phyloP scores from a whole-genome alignment of 345 rosid species.

The Rhizophora apiculata region DNA sequence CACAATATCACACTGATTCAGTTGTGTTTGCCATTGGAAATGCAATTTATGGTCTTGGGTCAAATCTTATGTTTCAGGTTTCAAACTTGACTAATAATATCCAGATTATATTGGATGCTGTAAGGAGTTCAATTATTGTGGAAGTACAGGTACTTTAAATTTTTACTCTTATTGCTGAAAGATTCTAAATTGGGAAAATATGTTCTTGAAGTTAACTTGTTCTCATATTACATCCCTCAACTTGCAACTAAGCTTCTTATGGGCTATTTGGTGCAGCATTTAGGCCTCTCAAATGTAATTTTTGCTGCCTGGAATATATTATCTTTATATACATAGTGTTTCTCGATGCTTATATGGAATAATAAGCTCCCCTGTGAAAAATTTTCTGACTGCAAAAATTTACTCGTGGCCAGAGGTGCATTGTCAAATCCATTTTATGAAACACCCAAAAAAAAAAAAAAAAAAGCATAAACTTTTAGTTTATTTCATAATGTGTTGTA shows the following conservation, averaged over 20 bases:
- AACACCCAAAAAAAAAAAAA: background rate
- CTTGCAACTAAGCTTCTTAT: background rate
- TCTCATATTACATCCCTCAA: background rate
- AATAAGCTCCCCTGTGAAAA: background rate
- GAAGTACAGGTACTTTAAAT: constrained; percentile 67
- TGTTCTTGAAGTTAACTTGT: background rate
- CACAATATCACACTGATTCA: too few relatives aligned
- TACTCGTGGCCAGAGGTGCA: background rate
- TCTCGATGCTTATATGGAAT: too few relatives aligned
- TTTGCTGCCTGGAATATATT: background rate
- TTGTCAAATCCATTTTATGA: background rate
- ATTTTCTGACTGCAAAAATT: background rate
- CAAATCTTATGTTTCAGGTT: constrained; percentile 43
- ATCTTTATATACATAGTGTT: background rate
- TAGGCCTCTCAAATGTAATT: background rate
- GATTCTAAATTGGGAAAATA: background rate
- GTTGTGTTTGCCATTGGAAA: too few relatives aligned
- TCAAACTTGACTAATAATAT: constrained; percentile 55
- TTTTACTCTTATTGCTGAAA: background rate
- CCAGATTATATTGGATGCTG: constrained; percentile 60
- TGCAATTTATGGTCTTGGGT: background rate
- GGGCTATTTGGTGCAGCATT: background rate
- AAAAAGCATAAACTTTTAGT: background rate
- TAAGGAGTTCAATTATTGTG: constrained; percentile 55
- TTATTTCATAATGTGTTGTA: background rate